phyloP scores from a whole-genome alignment of 2,329 filamentous ascomycete species.

The Diaporthe ampelina region DNA sequence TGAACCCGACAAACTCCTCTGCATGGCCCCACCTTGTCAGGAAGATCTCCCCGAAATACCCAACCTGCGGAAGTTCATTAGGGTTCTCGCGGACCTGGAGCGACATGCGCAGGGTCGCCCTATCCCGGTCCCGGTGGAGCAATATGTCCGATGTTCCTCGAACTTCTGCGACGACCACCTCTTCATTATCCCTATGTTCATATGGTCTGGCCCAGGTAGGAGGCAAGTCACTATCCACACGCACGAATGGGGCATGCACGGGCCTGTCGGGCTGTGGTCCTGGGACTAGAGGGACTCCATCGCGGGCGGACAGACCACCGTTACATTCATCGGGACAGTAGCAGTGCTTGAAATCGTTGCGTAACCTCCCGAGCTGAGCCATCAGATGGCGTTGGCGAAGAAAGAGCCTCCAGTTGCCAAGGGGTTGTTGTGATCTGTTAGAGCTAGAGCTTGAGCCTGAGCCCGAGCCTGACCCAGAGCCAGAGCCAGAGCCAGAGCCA shows the following conservation, averaged over 20 bases:
- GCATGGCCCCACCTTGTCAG: neutral
- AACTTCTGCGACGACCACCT: neutral
- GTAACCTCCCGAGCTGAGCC: neutral
- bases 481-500: too few relatives aligned
- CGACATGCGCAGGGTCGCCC: constrained; percentile 20
- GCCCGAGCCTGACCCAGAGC: neutral
- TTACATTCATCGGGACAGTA: neutral
- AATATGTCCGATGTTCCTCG: constrained; percentile 10
- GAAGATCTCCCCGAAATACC: constrained; percentile 8
- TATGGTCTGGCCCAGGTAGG: neutral
- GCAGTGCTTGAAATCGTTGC: neutral
- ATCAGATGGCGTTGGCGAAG: neutral
- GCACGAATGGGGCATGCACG: neutral
- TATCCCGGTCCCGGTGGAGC: neutral
- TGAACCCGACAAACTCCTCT: neutral
- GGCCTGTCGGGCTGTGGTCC: neutral
- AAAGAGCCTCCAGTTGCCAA: neutral
- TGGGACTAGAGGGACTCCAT: too few relatives aligned
- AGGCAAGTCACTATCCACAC: neutral
- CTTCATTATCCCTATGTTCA: rapidly evolving
- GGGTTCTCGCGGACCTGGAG: neutral
- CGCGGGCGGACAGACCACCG: neutral
- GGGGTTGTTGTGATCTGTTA: neutral
- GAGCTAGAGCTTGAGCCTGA: too few relatives aligned
- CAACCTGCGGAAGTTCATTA: neutral